phyloP scores from a whole-genome alignment of 2,329 filamentous ascomycete genomes.

The Cytospora mali region DNA sequence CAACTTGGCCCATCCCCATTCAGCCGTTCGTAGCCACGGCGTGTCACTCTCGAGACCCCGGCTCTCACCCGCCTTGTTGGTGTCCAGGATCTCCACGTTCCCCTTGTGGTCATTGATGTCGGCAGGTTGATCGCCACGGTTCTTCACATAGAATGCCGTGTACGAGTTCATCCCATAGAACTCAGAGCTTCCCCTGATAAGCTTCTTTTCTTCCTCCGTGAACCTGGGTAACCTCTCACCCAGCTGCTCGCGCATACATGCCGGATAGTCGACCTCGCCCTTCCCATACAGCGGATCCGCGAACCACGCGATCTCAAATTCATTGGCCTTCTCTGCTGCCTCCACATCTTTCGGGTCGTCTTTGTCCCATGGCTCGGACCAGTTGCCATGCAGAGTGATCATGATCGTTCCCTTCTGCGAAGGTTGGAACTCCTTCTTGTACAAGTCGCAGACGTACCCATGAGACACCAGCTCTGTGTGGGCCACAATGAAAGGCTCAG shows the following conservation, averaged over 20 bases:
- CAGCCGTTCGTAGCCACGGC: conserved; percentile 43
- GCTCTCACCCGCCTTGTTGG: conserved; percentile 38
- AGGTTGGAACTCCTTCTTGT: conserved; percentile 43
- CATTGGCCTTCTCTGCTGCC: conserved; percentile 43
- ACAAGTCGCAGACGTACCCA: conserved; percentile 41
- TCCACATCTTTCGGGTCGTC: conserved; percentile 40
- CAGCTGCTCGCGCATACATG: conserved; percentile 43
- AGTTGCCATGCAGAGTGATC: conserved; percentile 47
- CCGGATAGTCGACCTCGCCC: conserved; percentile 44
- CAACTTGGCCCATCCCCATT: conserved; percentile 43
- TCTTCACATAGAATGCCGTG: conserved; percentile 42
- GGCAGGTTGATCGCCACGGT: conserved; percentile 38
- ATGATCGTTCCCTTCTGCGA: conserved; percentile 42
- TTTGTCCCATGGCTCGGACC: conserved; percentile 45
- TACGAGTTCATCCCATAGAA: conserved; percentile 49
- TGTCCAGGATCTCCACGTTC: conserved; percentile 42
- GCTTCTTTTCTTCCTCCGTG: conserved; percentile 42
- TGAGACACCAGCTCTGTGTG: conserved; percentile 45
- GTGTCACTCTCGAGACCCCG: conserved; percentile 43
- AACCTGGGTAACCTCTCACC: conserved; percentile 42
- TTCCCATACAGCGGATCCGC: conserved; percentile 43
- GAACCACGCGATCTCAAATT: conserved; percentile 49
- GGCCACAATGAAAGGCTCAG: conserved; percentile 43
- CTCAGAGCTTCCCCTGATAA: conserved; percentile 43
- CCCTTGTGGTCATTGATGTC: conserved; percentile 45